Evolutionary conservation across 257 asterid genomes (phyloP), one percentile per base, ranked within the genome.

Genomic region (Jasminum sambac): DNA sequence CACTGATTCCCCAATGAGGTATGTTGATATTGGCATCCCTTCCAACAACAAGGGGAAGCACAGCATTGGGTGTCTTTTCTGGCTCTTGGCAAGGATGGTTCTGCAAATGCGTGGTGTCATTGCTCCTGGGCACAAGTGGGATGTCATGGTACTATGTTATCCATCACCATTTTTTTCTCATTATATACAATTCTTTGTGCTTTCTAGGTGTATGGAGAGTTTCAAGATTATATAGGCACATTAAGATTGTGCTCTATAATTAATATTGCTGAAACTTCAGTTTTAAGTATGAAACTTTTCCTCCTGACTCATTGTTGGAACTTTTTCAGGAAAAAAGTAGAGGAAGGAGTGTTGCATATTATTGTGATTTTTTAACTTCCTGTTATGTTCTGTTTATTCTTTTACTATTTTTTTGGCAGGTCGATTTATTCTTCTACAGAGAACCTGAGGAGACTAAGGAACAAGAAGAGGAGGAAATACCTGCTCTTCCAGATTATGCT

Each of bases 11-110:
- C 84, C 84, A 0, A 76, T 80, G 84, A 55, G 68, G 5, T 76
- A 80, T 65, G 84, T 80, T 34, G 84, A 80, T 64, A 76, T 80
- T 73, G 84, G 84, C 34, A 80, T 80, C 13, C 84, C 84, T 19
- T 79, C 84, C 42, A 80, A 80, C 62, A 80, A 80, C 77, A 80
- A 76, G 70, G 84, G 84, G 17, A 80, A 76, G 58, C 79, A 76
- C 79, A 76, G 81, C 44, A 76, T 80, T 60, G 84, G 81, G 26
- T 80, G 84, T 73, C 77, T 80, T 17, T 80, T 80, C 71, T 80
- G 84, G 81, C 81, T 80, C 42, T 69, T 76, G 57, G 79, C 62
- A 23, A 80, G 84, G 71, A 80, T 80, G 84, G 84, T 80, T 19
- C 71, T 76, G 46, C 84, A 80, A 41, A 80, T 80, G 84, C 79